Base-by-base conservation (phyloP, 306 rosid species). In the Quercus parvula region DNA sequence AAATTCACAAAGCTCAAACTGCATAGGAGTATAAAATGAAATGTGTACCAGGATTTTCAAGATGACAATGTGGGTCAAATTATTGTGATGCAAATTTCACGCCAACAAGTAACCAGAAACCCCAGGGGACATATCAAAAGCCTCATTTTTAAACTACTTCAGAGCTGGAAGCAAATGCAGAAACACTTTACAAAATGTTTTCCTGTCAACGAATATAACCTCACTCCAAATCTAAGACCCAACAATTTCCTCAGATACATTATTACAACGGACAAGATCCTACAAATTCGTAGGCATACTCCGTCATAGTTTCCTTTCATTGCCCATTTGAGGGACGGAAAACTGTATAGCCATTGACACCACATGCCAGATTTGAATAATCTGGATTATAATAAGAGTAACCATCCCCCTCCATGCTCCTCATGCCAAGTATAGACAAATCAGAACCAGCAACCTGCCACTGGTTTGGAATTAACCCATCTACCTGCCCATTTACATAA, bases 271-370 rank as follows among this genome's bases (percentile, higher is more conserved):
- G 81, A 59, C 71, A 73, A 77, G 69, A 58, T 31, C 88, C 87
- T 89, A 81, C 87, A 70, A 74, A 70, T 82, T 81, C 28, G 72
- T 54, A 73, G 83, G 79, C 75, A 72, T 76, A 19, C 80, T 71
- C 85, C 74, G 56, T 77, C 81, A 71, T 75, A 66, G 38, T 79
- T 62, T 81, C 79, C 86, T 77, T 82, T 86, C 90, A 93, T 49
- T 88, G 89, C 73, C 94, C 97, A 83, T 85, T 90, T 44, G 93
- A 88, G 14, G 99, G 99, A 86, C 96, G 91, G 91, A 86, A 96
- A 49, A 89, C 83, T 25, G 88, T 81, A 89, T 93, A 96, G 74
- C 98, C 97, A 66, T 90, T 93, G 79, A 81, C 81, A 67, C 92
- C 88, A 24, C 82, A 74, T 56, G 87, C 84, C 91, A 93, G 70